phyloP scores from a whole-genome alignment of 441 rosid genomes.

The Eutrema salsugineum region DNA sequence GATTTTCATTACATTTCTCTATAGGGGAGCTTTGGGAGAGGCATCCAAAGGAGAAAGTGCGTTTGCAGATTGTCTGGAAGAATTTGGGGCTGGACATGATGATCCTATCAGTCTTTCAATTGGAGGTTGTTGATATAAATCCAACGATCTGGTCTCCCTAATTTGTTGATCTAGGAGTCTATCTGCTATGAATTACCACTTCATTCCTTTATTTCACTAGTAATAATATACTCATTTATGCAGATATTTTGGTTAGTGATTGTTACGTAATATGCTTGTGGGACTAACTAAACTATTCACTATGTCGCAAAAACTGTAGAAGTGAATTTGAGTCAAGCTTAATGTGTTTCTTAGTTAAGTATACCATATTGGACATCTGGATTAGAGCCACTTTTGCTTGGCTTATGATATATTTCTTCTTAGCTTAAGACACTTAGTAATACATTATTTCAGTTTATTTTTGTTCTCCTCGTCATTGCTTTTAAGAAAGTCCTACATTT shows the following conservation, averaged over 20 bases:
- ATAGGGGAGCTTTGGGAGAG: conserved; percentile 71
- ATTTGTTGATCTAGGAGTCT: background rate
- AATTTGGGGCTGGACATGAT: conserved; percentile 82
- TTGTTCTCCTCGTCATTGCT: background rate
- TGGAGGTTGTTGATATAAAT: conserved; percentile 60
- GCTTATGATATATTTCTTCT: background rate
- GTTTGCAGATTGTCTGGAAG: conserved; percentile 75
- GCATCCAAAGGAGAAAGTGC: conserved; percentile 62
- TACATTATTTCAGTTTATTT: background rate
- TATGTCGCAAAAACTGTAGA: background rate
- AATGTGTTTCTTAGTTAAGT: background rate
- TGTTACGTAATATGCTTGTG: no score
- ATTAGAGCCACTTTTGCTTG: no score
- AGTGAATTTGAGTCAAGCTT: background rate
- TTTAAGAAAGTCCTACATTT: background rate
- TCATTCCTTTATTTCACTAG: no score
- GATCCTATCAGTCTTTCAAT: conserved; percentile 84
- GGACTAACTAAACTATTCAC: no score
- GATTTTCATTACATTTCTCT: conserved; percentile 5
- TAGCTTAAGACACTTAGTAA: background rate
- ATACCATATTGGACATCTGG: background rate
- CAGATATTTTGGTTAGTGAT: no score
- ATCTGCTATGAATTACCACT: no score
- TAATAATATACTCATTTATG: no score
- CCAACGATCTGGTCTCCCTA: background rate